Evolutionary conservation across 352 stramenopile genomes (phyloP), one percentile per base, ranked within the genome.

Genomic region (Phytophthora fragariae): DNA sequence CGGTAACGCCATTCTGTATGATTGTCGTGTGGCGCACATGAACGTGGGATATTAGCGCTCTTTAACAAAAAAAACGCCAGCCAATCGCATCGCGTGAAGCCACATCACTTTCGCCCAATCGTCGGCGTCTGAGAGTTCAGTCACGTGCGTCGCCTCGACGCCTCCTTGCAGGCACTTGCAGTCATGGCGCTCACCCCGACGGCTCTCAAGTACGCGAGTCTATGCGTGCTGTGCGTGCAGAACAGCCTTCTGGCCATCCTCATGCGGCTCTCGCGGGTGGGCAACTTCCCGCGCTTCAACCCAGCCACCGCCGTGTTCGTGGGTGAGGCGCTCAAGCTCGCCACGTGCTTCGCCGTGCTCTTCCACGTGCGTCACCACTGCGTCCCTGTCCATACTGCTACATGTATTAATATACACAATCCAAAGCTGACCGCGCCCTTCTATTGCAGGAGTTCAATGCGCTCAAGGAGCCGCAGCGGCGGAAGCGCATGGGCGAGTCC

Each of bases 211-310:
- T 91, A 93, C 55, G 76, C 75, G 65, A 95, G 88, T 68, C 82
- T 95, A 19, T 83, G 77, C 53, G 78, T 95, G 57, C 78, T 95
- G n/a, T 95, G 88, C 58, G 76, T 93, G 63, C 88, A 95, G 75
- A 95, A 93, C 76, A 92, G 83, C 21, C 73, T 92, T 17, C 65
- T 93, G 61, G 88, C 81, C 44, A 85, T 93, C 65, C 82, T 95
- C 65, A 93, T 95, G 88, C 85, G 88, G 49, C 88, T 95, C 63
- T 95, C 88, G 50, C 79, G 88, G 52, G 85, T 93, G 11, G 86
- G 88, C 62, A 74, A 92, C 70, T 77, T 77, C 57, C 75, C 86
- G 17, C 87, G 89, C 53, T 95, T 93, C 69, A 92, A 93, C 62
- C 76, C 86, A 1, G 85, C 85, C 31, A 95, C 88, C 10, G 88